A percentile compares a stretch with the other conserved stretches of the same genome.
Evolutionary conservation across 2,329 filamentous ascomycete species (phyloP).

Genomic region (Colletotrichum gigasporum): DNA sequence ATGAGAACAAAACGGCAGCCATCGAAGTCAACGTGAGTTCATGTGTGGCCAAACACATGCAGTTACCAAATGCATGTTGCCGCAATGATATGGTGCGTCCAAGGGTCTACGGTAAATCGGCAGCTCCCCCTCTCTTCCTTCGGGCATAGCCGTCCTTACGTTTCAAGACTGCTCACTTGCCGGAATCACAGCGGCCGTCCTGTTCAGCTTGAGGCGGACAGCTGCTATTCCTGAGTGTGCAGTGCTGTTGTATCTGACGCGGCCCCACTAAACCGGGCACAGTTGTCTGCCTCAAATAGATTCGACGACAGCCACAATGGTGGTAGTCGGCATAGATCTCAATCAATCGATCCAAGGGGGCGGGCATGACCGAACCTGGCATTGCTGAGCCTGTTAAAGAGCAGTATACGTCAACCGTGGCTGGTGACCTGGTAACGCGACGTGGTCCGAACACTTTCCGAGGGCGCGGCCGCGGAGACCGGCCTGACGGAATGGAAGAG

Average conservation of each 20-base stretch:
- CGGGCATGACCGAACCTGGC: not conserved
- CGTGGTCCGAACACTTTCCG: not conserved
- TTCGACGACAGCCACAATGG: not conserved
- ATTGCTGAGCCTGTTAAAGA: not conserved
- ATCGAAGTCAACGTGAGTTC: not conserved
- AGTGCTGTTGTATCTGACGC: not conserved
- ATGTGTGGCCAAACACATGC: not conserved
- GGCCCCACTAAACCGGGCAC: not conserved
- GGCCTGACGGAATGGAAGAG: not conserved
- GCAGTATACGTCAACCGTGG: not conserved
- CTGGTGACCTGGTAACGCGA: not conserved
- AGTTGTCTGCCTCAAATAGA: constrained; percentile 14
- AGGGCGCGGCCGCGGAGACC: not conserved
- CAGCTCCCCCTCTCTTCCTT: not conserved
- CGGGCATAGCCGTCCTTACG: not conserved
- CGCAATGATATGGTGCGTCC: not conserved
- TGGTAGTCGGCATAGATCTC: not conserved
- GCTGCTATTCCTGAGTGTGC: not conserved
- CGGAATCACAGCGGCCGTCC: not conserved
- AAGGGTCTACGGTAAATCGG: not conserved
- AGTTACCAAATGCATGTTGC: not conserved
- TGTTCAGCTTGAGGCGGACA: not conserved
- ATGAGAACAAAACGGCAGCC: not conserved
- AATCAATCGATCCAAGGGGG: not conserved
- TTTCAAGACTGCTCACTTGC: not conserved